These are phyloP conservation scores for Lentinula boryana DNA, from an alignment of 768 basidiomycete species.

Conservation along the genomic window DNA sequence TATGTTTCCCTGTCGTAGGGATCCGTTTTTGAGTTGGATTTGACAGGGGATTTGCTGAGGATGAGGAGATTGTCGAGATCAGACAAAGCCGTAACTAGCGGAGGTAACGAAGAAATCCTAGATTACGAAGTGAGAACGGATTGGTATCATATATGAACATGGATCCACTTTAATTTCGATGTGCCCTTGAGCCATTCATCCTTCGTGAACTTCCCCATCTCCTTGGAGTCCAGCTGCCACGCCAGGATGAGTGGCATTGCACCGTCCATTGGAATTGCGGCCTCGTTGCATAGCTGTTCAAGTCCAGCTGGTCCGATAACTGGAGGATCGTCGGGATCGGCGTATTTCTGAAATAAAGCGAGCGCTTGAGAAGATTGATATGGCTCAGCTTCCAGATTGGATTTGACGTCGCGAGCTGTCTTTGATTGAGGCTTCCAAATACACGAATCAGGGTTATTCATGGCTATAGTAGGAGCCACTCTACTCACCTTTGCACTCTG, in stretches of 20 bases:
- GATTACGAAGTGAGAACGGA: not conserved
- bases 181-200: constrained; percentile 68
- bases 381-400: constrained; percentile 26
- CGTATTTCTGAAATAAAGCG: constrained; percentile 56
- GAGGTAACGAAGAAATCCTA: constrained; percentile 45
- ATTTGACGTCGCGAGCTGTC: constrained; percentile 8
- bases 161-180: constrained; percentile 35
- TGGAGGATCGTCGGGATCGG: constrained; percentile 45
- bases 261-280: constrained; percentile 69
- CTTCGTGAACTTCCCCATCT: constrained; percentile 68
- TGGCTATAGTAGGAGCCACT: constrained; percentile 14
- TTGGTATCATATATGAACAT: not conserved
- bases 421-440: not conserved
- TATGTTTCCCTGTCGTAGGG: constrained; percentile 54
- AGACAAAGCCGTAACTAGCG: constrained; percentile 42
- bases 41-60: constrained; percentile 34
- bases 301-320: constrained; percentile 72
- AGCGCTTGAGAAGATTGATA: constrained; percentile 48
- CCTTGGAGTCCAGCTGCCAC: constrained; percentile 66
- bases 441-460: constrained; percentile 14
- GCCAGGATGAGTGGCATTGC: constrained; percentile 65
- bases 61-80: constrained; percentile 67
- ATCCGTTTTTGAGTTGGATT: constrained; percentile 25
- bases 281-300: constrained; percentile 62
- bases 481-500: constrained; percentile 17